A percentile compares a stretch with the other conserved stretches of the same genome.
Conservation (phyloP, 1,284 basidiomycete species). For the Heterobasidion occidentale region DNA sequence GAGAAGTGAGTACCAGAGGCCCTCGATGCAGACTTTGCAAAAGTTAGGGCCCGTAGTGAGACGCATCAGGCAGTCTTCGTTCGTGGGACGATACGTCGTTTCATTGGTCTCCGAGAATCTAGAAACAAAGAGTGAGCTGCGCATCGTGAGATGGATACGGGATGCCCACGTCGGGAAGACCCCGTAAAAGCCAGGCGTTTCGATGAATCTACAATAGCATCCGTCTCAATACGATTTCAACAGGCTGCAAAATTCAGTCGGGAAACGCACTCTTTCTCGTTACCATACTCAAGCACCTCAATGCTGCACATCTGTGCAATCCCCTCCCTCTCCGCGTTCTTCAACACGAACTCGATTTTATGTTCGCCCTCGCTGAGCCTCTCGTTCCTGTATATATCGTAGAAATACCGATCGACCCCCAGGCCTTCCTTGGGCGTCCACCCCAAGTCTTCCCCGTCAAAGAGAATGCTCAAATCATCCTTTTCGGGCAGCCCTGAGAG, state of each 20-base stretch:
- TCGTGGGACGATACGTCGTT: slow-evolving; percentile 69
- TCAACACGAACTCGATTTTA: slow-evolving; percentile 49
- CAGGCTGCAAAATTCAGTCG: background rate
- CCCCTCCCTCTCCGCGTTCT: slow-evolving; percentile 41
- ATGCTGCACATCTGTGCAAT: slow-evolving; percentile 68
- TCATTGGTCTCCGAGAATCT: slow-evolving; percentile 54
- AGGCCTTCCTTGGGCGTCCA: slow-evolving; percentile 53
- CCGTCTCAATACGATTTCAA: slow-evolving; percentile 1
- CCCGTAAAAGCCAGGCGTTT: slow-evolving; percentile 52
- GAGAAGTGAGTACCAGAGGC: slow-evolving; percentile 61
- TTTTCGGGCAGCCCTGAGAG: slow-evolving; percentile 64
- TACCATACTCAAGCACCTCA: slow-evolving; percentile 74
- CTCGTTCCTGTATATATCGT: slow-evolving; percentile 41
- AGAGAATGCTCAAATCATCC: slow-evolving; percentile 46
- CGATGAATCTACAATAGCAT: slow-evolving; percentile 47
- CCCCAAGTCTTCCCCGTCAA: slow-evolving; percentile 52
- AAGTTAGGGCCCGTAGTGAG: slow-evolving; percentile 63
- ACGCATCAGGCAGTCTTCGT: slow-evolving; percentile 83
- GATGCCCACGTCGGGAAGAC: slow-evolving; percentile 64
- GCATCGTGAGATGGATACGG: background rate
- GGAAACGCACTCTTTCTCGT: slow-evolving; percentile 45
- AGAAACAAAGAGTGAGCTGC: background rate
- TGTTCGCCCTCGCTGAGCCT: slow-evolving; percentile 42
- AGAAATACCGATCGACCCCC: slow-evolving; percentile 67
- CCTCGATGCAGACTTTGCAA: slow-evolving; percentile 70